Evolutionary conservation across 2,329 filamentous ascomycete genomes (phyloP).

Genomic region (Rutstroemia sp.): DNA sequence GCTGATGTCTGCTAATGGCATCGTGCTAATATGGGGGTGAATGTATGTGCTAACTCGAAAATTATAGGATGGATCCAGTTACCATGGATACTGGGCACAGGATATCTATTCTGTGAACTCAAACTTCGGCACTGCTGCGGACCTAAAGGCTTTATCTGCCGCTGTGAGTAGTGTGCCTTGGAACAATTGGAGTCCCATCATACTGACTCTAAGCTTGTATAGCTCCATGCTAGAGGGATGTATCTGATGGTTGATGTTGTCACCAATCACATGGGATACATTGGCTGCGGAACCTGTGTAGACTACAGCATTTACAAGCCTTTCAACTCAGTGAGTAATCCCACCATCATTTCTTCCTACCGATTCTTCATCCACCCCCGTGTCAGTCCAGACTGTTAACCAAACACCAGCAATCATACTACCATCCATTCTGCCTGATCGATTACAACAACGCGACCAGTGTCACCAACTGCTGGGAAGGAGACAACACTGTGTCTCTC

Average conservation of each 20-base stretch:
- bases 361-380: neutral
- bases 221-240: slow-evolving; percentile 36
- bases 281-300: slow-evolving; percentile 29
- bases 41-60: neutral
- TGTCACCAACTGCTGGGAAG: slow-evolving; percentile 23
- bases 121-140: slow-evolving; percentile 40
- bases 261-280: slow-evolving; percentile 39
- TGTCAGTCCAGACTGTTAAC: neutral
- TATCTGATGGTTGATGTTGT: slow-evolving; percentile 44
- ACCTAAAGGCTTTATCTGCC: slow-evolving; percentile 38
- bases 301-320: slow-evolving; percentile 32
- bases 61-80: slow-evolving; percentile 31
- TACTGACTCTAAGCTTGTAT: neutral
- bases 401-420: slow-evolving; percentile 25
- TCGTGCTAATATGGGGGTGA: neutral
- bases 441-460: slow-evolving; percentile 31
- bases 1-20: neutral
- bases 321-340: slow-evolving; percentile 29
- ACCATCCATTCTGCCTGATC: slow-evolving; percentile 28
- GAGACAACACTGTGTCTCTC: slow-evolving; percentile 24
- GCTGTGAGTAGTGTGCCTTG: slow-evolving; percentile 26
- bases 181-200: neutral
- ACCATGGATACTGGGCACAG: slow-evolving; percentile 41
- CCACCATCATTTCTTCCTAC: slow-evolving; percentile 7
- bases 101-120: slow-evolving; percentile 42